Evolutionary conservation across 1,284 basidiomycete species (phyloP), one percentile per base, ranked within the genome.

Genomic region (Ceratobasidium sp.): DNA sequence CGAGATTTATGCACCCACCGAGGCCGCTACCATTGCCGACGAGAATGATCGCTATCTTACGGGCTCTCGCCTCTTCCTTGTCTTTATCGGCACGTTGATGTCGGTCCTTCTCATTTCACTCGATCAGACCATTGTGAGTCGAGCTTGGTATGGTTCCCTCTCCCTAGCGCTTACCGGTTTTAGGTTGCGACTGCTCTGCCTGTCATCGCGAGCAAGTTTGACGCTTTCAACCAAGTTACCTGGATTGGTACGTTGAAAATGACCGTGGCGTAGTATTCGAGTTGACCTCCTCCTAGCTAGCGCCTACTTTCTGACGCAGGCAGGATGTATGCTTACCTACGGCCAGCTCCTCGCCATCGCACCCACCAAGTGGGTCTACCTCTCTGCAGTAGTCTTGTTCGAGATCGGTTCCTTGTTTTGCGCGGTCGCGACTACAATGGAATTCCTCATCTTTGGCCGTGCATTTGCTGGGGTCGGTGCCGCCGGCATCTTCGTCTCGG

Each of bases 381-480:
- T 82, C 28, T 60, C 74, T 23, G 78, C 80, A 2, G 78, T 83
- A 26, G 45, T 78, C 55, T 72, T 81, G 65, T 83, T 82, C 41
- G 67, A 72, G 21, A 59, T 70, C 18, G 74, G 75, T n/a, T 78
- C 78, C 21, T 58, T 77, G 55, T 76, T 76, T 58, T 76, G 75
- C 71, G 74, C 81, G 39, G 82, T 82, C 10, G 83, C 85, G 0
- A 80, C 80, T 0, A 80, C 62, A 57, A 84, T 85, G 77, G 76
- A 80, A 14, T 80, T 83, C 32, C 77, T 84, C 65, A 84, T 84
- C 62, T 75, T 84, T 26, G 83, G 83, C n/a, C 80, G 85, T 34
- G 84, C 84, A 0, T 75, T 86, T 48, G 81, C 84, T 0, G 85
- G 85, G 39, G 76, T 83, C 2, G 85, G 84, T 9, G 85, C 83